phyloP scores from a whole-genome alignment of 2,329 filamentous ascomycete species.

The Penicillium janthinellum region DNA sequence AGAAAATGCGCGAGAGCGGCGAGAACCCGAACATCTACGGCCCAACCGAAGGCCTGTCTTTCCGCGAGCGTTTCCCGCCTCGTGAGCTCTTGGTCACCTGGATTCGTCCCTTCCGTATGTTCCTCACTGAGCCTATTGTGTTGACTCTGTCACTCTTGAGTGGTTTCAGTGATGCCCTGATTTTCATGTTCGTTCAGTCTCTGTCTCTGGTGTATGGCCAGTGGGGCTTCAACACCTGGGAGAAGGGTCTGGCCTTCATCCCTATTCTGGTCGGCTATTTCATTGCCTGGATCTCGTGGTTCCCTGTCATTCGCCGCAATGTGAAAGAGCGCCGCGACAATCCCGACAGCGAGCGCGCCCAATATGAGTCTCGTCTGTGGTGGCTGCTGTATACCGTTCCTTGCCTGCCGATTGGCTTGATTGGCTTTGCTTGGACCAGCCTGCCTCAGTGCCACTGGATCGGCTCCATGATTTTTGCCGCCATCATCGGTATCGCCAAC shows the following conservation, averaged over 20 bases:
- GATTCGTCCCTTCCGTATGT: slow-evolving; percentile 65
- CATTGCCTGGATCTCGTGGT: slow-evolving; percentile 59
- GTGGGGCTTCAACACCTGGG: slow-evolving; percentile 57
- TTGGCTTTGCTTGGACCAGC: slow-evolving; percentile 65
- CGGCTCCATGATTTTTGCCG: slow-evolving; percentile 60
- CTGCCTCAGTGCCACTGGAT: slow-evolving; percentile 63
- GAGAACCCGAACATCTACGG: slow-evolving; percentile 66
- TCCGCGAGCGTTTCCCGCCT: slow-evolving; percentile 60
- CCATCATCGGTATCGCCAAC: slow-evolving; percentile 65
- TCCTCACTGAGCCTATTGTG: slow-evolving; percentile 67
- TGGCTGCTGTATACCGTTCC: slow-evolving; percentile 63
- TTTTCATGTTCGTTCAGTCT: slow-evolving; percentile 68
- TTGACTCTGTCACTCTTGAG: slow-evolving; percentile 61
- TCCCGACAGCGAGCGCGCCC: slow-evolving; percentile 56
- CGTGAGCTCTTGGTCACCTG: slow-evolving; percentile 61
- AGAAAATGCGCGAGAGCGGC: slow-evolving; percentile 67
- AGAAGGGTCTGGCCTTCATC: slow-evolving; percentile 57
- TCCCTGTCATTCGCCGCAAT: slow-evolving; percentile 57
- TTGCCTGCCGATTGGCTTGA: slow-evolving; percentile 61
- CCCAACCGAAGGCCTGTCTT: slow-evolving; percentile 68
- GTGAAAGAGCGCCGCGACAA: slow-evolving; percentile 49
- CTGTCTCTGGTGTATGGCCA: slow-evolving; percentile 62
- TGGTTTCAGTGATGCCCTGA: slow-evolving; percentile 66
- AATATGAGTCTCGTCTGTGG: slow-evolving; percentile 66
- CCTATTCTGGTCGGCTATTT: slow-evolving; percentile 61